Evolutionary conservation across 1,139 yeast species (phyloP).

Genomic region (Zhuliangozyma blackwelliae): DNA sequence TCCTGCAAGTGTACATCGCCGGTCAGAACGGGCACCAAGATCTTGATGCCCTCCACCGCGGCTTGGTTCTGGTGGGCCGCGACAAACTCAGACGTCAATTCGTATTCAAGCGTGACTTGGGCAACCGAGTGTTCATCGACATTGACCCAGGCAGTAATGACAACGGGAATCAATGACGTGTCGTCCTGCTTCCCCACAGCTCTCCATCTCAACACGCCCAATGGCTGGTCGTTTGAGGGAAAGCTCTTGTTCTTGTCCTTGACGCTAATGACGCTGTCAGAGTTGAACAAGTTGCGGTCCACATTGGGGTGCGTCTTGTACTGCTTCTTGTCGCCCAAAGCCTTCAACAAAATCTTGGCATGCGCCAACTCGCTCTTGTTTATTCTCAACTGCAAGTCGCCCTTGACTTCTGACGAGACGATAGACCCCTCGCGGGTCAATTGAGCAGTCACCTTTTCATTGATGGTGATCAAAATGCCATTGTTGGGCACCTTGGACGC

Average conservation of each 20-base stretch:
- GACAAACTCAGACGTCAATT: constrained; percentile 45
- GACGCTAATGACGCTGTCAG: constrained; percentile 58
- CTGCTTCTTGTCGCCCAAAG: constrained; percentile 50
- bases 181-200: constrained; percentile 59
- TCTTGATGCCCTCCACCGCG: constrained; percentile 50
- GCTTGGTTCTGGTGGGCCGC: constrained; percentile 29
- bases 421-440: constrained; percentile 83
- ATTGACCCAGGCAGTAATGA: constrained; percentile 82
- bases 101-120: constrained; percentile 86
- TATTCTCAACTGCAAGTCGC: constrained; percentile 85
- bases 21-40: constrained; percentile 63
- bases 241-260: constrained; percentile 76
- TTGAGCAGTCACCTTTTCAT: constrained; percentile 75
- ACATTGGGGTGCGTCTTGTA: constrained; percentile 96
- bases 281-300: constrained; percentile 67
- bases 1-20: constrained; percentile 56
- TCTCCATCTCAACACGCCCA: constrained; percentile 93
- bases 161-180: constrained; percentile 60
- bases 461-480: constrained; percentile 74
- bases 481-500: constrained; percentile 49
- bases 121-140: constrained; percentile 52
- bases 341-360: constrained; percentile 57
- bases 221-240: constrained; percentile 86
- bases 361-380: constrained; percentile 66
- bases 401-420: constrained; percentile 74